Evolutionary conservation across 139 green algal genomes (phyloP).

Genomic region (Micromonas commoda): DNA sequence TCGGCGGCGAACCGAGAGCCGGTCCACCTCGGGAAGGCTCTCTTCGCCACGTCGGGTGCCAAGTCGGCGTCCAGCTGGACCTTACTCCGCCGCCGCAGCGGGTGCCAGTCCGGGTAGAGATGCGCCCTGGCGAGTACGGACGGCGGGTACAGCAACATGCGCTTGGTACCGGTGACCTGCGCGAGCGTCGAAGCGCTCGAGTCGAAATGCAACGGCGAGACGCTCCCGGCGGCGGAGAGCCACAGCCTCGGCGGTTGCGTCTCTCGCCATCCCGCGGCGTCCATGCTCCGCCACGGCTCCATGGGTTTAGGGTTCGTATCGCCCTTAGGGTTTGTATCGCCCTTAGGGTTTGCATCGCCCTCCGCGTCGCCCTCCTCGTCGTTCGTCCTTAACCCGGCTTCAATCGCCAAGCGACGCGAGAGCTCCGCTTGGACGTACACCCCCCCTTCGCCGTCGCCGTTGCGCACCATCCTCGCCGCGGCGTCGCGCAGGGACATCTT

Average conservation of each 20-base stretch:
- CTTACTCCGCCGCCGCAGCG: neutral
- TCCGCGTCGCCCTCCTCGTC: neutral
- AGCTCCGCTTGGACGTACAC: neutral
- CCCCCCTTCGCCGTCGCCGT: neutral
- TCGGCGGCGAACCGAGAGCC: too few species aligned
- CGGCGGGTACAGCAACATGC: slow-evolving; percentile 18
- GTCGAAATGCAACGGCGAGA: slow-evolving; percentile 11
- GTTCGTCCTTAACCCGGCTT: neutral
- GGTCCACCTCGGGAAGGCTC: neutral
- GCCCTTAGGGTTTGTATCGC: too few species aligned
- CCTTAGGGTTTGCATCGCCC: too few species aligned
- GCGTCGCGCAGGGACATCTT: neutral
- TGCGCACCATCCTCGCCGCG: neutral
- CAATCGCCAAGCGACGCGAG: neutral
- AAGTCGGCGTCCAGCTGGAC: neutral
- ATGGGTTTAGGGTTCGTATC: neutral
- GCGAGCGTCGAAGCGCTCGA: neutral
- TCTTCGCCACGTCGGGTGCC: neutral
- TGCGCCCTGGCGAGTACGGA: neutral
- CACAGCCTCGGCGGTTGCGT: neutral
- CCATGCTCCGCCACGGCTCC: neutral
- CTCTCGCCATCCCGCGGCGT: neutral
- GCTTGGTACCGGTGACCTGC: neutral
- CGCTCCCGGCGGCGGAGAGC: neutral
- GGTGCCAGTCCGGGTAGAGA: slow-evolving; percentile 2